Conservation (phyloP, 1,139 yeast genomes). For the Saccharomycopsis phalli region DNA sequence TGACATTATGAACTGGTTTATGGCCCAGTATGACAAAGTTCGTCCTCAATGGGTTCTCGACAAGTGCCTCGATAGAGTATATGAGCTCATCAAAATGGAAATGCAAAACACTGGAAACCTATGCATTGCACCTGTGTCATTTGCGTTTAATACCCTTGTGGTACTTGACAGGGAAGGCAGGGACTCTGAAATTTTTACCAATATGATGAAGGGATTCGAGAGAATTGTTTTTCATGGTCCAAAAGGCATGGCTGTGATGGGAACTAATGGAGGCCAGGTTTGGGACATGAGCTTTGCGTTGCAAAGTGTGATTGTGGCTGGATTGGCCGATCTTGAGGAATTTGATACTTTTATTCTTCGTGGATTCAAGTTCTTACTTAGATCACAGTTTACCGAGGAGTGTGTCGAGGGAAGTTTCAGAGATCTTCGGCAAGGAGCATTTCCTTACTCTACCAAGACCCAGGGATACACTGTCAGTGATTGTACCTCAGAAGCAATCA, state of each 20-base stretch:
- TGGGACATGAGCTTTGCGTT: constrained; percentile 95
- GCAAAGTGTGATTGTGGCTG: constrained; percentile 76
- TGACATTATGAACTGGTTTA: constrained; percentile 49
- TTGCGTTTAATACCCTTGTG: constrained; percentile 74
- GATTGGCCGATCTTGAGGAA: constrained; percentile 62
- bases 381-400: constrained; percentile 79
- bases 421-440: constrained; percentile 82
- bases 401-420: constrained; percentile 74
- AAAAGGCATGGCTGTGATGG: constrained; percentile 89
- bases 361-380: constrained; percentile 63
- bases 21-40: constrained; percentile 58
- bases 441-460: constrained; percentile 93
- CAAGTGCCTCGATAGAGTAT: constrained; percentile 43
- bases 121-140: constrained; percentile 91
- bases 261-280: constrained; percentile 95
- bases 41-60: constrained; percentile 70
- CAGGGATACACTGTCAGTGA: constrained; percentile 97
- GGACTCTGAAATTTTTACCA: constrained; percentile 51
- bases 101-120: constrained; percentile 68
- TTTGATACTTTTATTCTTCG: constrained; percentile 52
- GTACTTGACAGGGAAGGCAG: constrained; percentile 55
- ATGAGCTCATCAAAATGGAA: constrained; percentile 65
- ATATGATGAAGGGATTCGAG: constrained; percentile 51
- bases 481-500: constrained; percentile 93
- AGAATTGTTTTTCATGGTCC: constrained; percentile 82